phyloP scores from a whole-genome alignment of 2,329 filamentous ascomycete genomes.

The Trichophyton verrucosum region DNA sequence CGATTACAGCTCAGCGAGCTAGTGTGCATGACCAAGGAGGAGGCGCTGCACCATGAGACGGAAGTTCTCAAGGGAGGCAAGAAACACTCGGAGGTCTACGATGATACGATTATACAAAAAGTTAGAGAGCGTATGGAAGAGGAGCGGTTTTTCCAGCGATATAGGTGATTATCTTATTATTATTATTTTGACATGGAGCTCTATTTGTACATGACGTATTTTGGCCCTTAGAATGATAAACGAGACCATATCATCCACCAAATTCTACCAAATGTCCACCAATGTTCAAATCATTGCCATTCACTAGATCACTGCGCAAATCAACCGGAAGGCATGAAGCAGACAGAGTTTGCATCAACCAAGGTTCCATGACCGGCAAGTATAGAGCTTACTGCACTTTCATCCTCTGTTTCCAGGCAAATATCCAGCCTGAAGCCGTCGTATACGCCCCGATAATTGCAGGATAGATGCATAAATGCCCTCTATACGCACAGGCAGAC shows the following conservation, averaged over 20 bases:
- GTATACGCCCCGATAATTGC: not conserved
- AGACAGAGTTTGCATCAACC: not conserved
- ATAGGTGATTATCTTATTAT: slow-evolving; percentile 20
- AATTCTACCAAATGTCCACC: too few species aligned
- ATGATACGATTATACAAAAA: slow-evolving; percentile 49
- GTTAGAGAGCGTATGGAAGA: slow-evolving; percentile 58
- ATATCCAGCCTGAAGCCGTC: too few species aligned
- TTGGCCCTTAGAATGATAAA: not conserved
- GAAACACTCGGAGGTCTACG: slow-evolving; percentile 60
- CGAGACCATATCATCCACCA: not conserved
- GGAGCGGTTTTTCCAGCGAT: slow-evolving; percentile 45
- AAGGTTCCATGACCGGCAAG: not conserved
- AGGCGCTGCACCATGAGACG: slow-evolving; percentile 67
- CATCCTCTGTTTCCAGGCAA: too few species aligned
- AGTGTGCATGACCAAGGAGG: slow-evolving; percentile 88
- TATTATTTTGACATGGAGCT: not conserved
- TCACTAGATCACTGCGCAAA: not conserved
- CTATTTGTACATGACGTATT: not conserved
- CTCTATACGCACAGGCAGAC: not conserved
- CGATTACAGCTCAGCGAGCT: slow-evolving; percentile 56
- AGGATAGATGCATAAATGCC: not conserved
- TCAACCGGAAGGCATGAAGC: not conserved
- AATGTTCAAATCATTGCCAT: too few species aligned
- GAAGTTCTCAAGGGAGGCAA: slow-evolving; percentile 61
- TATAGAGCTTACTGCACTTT: not conserved